Conservation (phyloP, 2,329 filamentous ascomycete species). For the Sclerotiophoma versabilis region DNA sequence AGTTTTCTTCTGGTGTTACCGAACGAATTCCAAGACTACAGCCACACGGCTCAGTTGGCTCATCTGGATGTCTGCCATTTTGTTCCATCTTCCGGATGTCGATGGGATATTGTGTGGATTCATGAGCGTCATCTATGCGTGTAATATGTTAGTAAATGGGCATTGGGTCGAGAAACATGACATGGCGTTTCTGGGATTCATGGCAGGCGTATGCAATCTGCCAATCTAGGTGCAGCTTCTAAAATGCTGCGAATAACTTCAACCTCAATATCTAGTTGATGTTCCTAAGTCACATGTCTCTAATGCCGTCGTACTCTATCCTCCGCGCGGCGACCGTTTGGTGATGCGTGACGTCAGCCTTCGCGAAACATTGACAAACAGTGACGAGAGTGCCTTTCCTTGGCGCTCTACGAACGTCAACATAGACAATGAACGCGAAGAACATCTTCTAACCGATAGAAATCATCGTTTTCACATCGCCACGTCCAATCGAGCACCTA, state of each 20-base stretch:
- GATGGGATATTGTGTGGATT: not conserved
- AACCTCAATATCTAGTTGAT: not conserved
- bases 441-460: no score
- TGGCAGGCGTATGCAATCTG: not conserved
- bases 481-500: no score
- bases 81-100: constrained; percentile 11
- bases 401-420: no score
- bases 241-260: not conserved
- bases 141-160: constrained; percentile 8
- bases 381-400: no score
- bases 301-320: not conserved
- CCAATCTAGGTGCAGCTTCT: not conserved
- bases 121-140: constrained; percentile 12
- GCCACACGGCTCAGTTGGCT: constrained; percentile 26
- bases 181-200: constrained; percentile 2
- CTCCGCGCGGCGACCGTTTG: not conserved
- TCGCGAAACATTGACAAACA: no score
- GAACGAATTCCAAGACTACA: constrained; percentile 16
- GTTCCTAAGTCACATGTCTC: not conserved
- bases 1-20: constrained; percentile 12
- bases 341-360: constrained; percentile 16
- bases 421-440: no score
- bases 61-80: constrained; percentile 21
- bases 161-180: constrained; percentile 13
- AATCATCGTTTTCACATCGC: no score